These are phyloP conservation scores for Capronia epimyces DNA, from an alignment of 2,329 filamentous ascomycete genomes.

Conservation along the genomic window DNA sequence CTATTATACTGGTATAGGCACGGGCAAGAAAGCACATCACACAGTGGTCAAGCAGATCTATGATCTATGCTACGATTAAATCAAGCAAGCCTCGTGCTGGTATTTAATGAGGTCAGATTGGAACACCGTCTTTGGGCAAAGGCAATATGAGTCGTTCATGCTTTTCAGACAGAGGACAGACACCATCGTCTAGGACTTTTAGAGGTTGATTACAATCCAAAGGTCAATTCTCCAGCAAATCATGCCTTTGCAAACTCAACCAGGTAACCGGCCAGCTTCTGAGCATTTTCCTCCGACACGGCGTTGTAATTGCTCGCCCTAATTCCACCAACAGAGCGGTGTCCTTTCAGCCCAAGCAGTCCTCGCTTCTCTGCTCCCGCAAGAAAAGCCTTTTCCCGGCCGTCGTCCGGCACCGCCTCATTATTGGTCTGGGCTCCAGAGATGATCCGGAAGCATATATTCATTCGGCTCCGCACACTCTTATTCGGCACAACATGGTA, in stretches of 20 bases:
- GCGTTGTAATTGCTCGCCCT: constrained; percentile 87
- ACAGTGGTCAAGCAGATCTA: no score
- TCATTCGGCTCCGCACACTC: constrained; percentile 77
- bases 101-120: no score
- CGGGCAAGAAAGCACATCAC: no score
- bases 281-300: constrained; percentile 51
- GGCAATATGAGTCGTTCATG: no score
- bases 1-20: no score
- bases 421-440: constrained; percentile 43
- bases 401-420: constrained; percentile 32
- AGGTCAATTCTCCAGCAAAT: not conserved
- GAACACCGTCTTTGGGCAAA: no score
- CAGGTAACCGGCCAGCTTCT: constrained; percentile 41
- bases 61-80: no score
- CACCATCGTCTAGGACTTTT: no score
- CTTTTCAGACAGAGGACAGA: no score
- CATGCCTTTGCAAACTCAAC: constrained; percentile 44
- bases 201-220: not conserved
- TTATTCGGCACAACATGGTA: constrained; percentile 76
- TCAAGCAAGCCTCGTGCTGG: no score
- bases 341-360: constrained; percentile 78
- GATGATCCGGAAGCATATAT: constrained; percentile 82
- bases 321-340: constrained; percentile 80
- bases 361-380: constrained; percentile 62
- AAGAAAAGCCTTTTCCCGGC: constrained; percentile 72